Evolutionary conservation across 192 early-diverging fungal species (phyloP).

Genomic region (Coemansia sp.): DNA sequence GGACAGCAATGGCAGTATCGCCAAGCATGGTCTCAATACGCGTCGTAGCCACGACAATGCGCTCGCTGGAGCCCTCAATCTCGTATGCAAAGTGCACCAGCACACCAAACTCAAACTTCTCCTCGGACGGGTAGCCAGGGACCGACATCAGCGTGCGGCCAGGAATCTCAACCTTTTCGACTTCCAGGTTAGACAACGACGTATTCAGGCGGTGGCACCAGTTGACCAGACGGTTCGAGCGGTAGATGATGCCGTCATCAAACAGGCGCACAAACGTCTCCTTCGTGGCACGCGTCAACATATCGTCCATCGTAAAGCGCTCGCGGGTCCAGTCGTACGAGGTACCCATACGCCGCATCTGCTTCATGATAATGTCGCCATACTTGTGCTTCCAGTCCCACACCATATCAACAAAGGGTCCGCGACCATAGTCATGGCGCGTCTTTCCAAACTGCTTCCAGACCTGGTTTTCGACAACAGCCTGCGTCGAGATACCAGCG

Average conservation of each 20-base stretch:
- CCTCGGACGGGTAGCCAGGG: conserved; percentile 88
- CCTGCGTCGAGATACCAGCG: conserved; percentile 95
- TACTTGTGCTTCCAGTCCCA: conserved; percentile 96
- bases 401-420: conserved; percentile 81
- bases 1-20: conserved; percentile 94
- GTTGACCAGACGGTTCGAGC: conserved; percentile 95
- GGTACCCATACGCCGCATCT: conserved; percentile 85
- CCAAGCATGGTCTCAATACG: conserved; percentile 99
- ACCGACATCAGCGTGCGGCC: conserved; percentile 84
- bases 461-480: conserved; percentile 95
- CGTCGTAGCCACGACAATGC: conserved; percentile 94
- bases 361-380: conserved; percentile 77
- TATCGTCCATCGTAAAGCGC: conserved; percentile 91
- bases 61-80: conserved; percentile 82
- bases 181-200: conserved; percentile 95
- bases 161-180: conserved; percentile 85
- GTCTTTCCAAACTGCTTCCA: conserved; percentile 82
- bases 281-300: conserved; percentile 75
- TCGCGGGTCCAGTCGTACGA: conserved; percentile 93
- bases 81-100: conserved; percentile 93
- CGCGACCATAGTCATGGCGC: conserved; percentile 91
- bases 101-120: conserved; percentile 99
- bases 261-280: conserved; percentile 95
- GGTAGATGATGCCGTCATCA: conserved; percentile 94
- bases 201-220: conserved; percentile 98